phyloP scores from a whole-genome alignment of 2,329 filamentous ascomycete genomes.

The Blastomyces gilchristii region DNA sequence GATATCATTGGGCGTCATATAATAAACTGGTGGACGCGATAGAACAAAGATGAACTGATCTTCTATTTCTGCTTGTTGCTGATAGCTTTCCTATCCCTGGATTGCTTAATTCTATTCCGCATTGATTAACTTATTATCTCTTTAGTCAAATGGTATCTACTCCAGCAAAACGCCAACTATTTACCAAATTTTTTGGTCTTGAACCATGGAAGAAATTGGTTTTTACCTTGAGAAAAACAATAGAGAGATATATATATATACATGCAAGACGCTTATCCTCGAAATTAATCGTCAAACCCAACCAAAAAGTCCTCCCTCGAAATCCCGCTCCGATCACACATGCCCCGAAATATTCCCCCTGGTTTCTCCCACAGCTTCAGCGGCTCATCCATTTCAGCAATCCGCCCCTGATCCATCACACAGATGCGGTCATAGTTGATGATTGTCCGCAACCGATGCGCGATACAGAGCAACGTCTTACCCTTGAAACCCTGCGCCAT shows the following conservation, averaged over 20 bases:
- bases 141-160: not conserved
- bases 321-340: slow-evolving; percentile 85
- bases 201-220: too few species aligned
- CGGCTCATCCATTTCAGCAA: slow-evolving; percentile 78
- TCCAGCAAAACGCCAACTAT: not conserved
- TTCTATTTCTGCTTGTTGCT: not conserved
- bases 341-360: slow-evolving; percentile 71
- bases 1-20: not conserved
- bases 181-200: not conserved
- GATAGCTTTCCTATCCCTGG: not conserved
- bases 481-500: slow-evolving; percentile 78
- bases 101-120: not conserved
- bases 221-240: too few species aligned
- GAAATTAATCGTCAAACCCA: not conserved
- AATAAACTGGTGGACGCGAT: not conserved
- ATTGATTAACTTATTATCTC: not conserved
- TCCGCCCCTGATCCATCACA: slow-evolving; percentile 83
- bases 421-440: slow-evolving; percentile 91
- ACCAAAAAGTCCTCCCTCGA: slow-evolving; percentile 32
- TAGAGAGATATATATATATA: not conserved
- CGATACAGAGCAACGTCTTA: slow-evolving; percentile 83
- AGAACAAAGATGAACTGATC: not conserved
- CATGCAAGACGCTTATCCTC: not conserved
- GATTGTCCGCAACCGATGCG: slow-evolving; percentile 83
- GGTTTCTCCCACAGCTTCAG: slow-evolving; percentile 56